Evolutionary conservation across 208 protist species (phyloP), one percentile per base, ranked within the genome.

Genomic region (Polymyxa betae): DNA sequence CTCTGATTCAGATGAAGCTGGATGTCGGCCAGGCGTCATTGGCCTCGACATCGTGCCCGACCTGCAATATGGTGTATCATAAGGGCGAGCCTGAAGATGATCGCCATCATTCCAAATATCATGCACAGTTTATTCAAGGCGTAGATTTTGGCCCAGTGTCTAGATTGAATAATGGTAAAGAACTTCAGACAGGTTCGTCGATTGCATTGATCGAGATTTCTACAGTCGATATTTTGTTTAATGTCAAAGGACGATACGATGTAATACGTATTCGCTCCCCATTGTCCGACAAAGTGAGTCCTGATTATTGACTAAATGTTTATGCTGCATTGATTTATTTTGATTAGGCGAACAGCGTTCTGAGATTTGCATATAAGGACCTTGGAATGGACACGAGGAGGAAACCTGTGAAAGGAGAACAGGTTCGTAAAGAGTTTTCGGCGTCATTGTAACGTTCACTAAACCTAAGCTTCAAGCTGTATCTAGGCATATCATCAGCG

Each of bases 1-100:
- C n/a, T n/a, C n/a, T 82, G 16, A n/a, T 82, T 35, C 72, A 82
- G 72, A 82, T 35, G 5, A 20, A n/a, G 16, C 40, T 82, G 16
- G 72, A 82, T 43, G 72, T 82, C n/a, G 72, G 72, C 5, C 72
- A 82, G n/a, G 5, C 72, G 72, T 82, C 72, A n/a, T 16, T 82
- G 35, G 72, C 16, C 16, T 38, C 16, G 5, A 82, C 5, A n/a
- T 20, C 35, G 16, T 82, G 72, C n/a, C 16, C 5, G 5, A 43
- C 16, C n/a, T 82, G 72, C 72, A 5, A 43, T 5, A 82, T 82
- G 72, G 40, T 82, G 5, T 82, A 82, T 43, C 5, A 45, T 35
- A 35, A 5, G n/a, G 72, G 72, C n/a, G 72, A 82, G 5, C 72
- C 72, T 20, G 12, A 82, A 5, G 72, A 82, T 43, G 72, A 82